Base-by-base conservation (phyloP, 1,139 yeast species). In the Nakaseomyces delphensis region DNA sequence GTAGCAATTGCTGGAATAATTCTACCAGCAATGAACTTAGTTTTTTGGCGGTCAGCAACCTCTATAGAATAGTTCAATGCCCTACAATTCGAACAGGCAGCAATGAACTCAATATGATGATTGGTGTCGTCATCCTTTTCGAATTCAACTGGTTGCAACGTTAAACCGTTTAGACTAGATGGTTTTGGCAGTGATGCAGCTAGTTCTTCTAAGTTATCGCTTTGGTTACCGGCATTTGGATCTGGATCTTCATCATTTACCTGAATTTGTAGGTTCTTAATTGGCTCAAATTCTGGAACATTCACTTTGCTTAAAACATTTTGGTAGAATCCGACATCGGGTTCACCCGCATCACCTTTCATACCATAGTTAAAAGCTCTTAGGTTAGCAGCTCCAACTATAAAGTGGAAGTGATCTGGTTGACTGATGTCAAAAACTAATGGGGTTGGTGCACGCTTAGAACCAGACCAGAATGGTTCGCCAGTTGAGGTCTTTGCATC, bases 1-100 rank as follows among this genome's bases (percentile, higher is more conserved):
- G 99, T 91, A 30, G 98, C 98, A 70, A 91, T 91, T 14, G 98
- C 98, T 10, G 99, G 99, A 53, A 91, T 89, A 53, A 91, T 91
- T 65, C 93, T 81, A 43, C 97, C 97, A 13, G 94, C 94, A 61
- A 83, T 83, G 51, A 83, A 81, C 61, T 83, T 83, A 25, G 93
- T 83, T 66, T 79, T 82, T 43, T 75, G 75, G 45, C 76, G 76
- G 59, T 81, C 93, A 24, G 83, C 91, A 48, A 83, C 65, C 55
- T 83, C 91, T 56, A 91, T 89, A 36, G 79, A 75, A 62, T 93
- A 91, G 66, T 89, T 91, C 64, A 79, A 70, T 25, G 99, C 99
- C 63, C 99, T 79, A 65, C 95, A 78, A 63, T 91, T 91, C 3
- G 97, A 89, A 19, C 96, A 95, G 14, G 98, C 95, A n/a, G 93